These are phyloP conservation scores for Trypanosoma brucei DNA, from an alignment of 208 protist genomes.

Conservation along the genomic window DNA sequence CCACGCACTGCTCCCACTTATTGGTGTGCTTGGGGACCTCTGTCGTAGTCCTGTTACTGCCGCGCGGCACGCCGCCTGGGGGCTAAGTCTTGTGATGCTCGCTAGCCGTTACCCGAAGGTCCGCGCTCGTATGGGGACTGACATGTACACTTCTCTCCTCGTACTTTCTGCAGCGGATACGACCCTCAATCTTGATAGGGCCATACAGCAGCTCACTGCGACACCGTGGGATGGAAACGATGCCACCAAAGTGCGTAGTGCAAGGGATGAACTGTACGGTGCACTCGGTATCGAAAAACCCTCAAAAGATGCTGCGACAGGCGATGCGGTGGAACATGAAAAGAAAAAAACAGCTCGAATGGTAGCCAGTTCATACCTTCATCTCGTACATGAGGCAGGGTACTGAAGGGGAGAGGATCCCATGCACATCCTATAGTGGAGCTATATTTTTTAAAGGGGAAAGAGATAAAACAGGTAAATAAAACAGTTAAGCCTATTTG, in stretches of 20 bases:
- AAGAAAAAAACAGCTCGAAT: slow-evolving; percentile 23
- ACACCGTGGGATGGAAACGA: slow-evolving; percentile 83
- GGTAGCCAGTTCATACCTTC: slow-evolving; percentile 71
- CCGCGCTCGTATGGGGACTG: slow-evolving; percentile 65
- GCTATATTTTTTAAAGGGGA: too few species aligned
- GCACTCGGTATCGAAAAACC: slow-evolving; percentile 48
- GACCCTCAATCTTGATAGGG: slow-evolving; percentile 27
- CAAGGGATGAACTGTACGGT: slow-evolving; percentile 75
- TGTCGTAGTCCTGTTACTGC: slow-evolving; percentile 50
- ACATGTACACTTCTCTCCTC: slow-evolving; percentile 87
- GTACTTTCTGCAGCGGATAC: slow-evolving; percentile 38
- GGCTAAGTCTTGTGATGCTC: slow-evolving; percentile 78
- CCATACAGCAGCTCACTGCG: slow-evolving; percentile 54
- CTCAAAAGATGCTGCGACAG: slow-evolving; percentile 4
- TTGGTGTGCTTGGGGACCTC: slow-evolving; percentile 53
- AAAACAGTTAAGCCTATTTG: too few species aligned
- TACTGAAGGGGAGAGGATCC: slow-evolving; percentile 38
- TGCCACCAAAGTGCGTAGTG: slow-evolving; percentile 41
- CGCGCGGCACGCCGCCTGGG: slow-evolving; percentile 56
- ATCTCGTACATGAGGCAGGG: slow-evolving; percentile 77
- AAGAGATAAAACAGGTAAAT: too few species aligned
- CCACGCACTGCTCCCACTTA: slow-evolving; percentile 64
- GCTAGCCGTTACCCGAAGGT: slow-evolving; percentile 91
- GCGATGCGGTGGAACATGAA: slow-evolving; percentile 1
- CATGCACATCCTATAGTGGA: neutral